Evolutionary conservation across 331 rosid genomes (phyloP).

Genomic region (Quercus phellos): DNA sequence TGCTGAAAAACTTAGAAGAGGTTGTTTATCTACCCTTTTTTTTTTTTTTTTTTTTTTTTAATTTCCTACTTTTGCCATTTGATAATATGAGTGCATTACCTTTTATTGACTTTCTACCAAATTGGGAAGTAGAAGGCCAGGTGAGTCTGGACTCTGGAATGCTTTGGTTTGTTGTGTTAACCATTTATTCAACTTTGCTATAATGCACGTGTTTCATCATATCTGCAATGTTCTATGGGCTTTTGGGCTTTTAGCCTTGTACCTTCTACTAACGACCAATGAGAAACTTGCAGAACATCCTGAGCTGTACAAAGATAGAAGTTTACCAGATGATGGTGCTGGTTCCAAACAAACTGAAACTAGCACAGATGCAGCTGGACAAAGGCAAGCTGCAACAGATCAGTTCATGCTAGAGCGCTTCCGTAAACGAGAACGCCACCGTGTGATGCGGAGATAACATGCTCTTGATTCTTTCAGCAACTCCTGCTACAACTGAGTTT

Average conservation of each 20-base stretch:
- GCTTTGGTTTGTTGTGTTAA: not conserved
- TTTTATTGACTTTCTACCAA: not conserved
- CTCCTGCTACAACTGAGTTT: not conserved
- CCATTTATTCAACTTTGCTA: constrained; percentile 9
- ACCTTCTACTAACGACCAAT: constrained; percentile 17
- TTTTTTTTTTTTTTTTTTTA: not conserved
- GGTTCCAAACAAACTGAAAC: constrained; percentile 55
- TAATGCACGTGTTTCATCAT: not conserved
- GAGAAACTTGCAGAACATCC: constrained; percentile 73
- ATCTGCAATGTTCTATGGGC: not conserved
- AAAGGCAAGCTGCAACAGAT: constrained; percentile 95
- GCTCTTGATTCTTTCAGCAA: constrained; percentile 13
- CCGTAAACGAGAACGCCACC: constrained; percentile 91
- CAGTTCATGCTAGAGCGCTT: constrained; percentile 91
- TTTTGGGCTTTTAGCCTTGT: not conserved
- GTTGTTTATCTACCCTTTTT: constrained; percentile 26
- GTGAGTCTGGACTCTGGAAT: not conserved
- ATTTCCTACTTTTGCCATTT: not conserved
- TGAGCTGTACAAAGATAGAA: constrained; percentile 82
- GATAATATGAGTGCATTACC: not conserved
- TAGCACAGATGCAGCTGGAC: constrained; percentile 54
- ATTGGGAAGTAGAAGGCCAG: not conserved
- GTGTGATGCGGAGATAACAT: constrained; percentile 70
- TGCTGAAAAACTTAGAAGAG: constrained; percentile 96
- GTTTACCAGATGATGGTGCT: constrained; percentile 53